phyloP scores from a whole-genome alignment of 2,329 filamentous ascomycete species.

The Fonsecaea erecta region DNA sequence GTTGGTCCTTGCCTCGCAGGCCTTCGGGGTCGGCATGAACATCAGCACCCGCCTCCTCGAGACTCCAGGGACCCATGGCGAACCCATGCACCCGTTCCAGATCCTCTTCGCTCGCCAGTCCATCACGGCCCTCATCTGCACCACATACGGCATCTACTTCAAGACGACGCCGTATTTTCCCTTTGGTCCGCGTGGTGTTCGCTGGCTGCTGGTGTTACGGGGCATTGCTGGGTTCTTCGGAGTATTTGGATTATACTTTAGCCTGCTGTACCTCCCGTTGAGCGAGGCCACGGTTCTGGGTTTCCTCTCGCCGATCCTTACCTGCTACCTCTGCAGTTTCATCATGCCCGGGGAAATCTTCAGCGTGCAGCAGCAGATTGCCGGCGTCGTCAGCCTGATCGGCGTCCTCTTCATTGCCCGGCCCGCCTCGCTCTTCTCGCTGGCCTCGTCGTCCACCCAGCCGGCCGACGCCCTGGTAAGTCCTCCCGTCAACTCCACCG shows the following conservation, averaged over 20 bases:
- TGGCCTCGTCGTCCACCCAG: conserved; percentile 53
- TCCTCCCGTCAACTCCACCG: conserved; percentile 39
- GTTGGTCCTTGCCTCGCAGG: conserved; percentile 73
- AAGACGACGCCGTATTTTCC: conserved; percentile 68
- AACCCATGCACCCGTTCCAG: conserved; percentile 80
- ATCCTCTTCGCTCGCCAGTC: conserved; percentile 80
- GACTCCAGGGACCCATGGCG: conserved; percentile 65
- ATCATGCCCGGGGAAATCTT: conserved; percentile 74
- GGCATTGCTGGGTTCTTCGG: conserved; percentile 76
- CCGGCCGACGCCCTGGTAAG: conserved; percentile 30
- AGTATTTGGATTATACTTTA: conserved; percentile 78
- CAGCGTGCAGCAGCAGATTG: conserved; percentile 75
- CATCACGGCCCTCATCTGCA: conserved; percentile 70
- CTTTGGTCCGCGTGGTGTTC: conserved; percentile 68
- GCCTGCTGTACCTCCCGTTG: conserved; percentile 76
- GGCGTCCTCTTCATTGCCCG: conserved; percentile 84
- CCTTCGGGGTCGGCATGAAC: conserved; percentile 87
- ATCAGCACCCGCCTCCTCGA: conserved; percentile 77
- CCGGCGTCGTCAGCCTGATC: conserved; percentile 72
- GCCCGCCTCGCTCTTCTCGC: conserved; percentile 63
- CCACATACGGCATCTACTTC: conserved; percentile 73
- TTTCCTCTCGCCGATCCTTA: conserved; percentile 78
- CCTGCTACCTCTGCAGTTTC: conserved; percentile 79
- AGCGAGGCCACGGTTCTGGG: conserved; percentile 89
- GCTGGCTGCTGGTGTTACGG: conserved; percentile 69